phyloP scores from a whole-genome alignment of 306 rosid genomes.

The Glycine latifolia region DNA sequence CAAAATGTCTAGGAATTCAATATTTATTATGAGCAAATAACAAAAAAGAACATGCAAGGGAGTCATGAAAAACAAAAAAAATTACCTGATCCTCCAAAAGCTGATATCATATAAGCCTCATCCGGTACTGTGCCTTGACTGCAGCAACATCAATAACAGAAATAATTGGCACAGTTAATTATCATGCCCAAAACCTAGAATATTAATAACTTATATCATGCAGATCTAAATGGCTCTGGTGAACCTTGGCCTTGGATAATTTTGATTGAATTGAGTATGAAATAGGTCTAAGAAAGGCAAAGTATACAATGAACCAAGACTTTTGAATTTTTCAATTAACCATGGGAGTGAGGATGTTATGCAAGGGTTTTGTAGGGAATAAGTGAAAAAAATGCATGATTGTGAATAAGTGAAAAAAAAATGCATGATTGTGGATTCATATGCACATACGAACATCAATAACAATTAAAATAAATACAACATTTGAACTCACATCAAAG shows the following conservation, averaged over 20 bases:
- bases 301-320: slow-evolving; percentile 16
- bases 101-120: slow-evolving; percentile 90
- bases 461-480: slow-evolving; percentile 31
- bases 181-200: not conserved
- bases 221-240: slow-evolving; percentile 36
- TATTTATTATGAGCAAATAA: not conserved
- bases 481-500: slow-evolving; percentile 85
- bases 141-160: slow-evolving; percentile 49
- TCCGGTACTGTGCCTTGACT: slow-evolving; percentile 97
- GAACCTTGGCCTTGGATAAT: slow-evolving; percentile 15
- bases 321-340: not conserved
- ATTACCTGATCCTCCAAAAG: slow-evolving; percentile 94
- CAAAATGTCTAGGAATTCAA: slow-evolving; percentile 44
- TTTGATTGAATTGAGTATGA: slow-evolving; percentile 5
- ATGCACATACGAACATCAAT: slow-evolving; percentile 28
- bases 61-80: slow-evolving; percentile 28
- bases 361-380: slow-evolving; percentile 2
- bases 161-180: slow-evolving; percentile 31
- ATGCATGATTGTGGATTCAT: slow-evolving; percentile 17
- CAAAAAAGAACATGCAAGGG: not conserved
- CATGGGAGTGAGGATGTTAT: not conserved
- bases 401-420: slow-evolving; percentile 24
- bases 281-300: not conserved
- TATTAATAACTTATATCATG: slow-evolving; percentile 31
- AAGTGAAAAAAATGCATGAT: slow-evolving; percentile 18